Percentiles rank a stretch among this genome's conserved stretches.
Evolutionary conservation across 306 rosid species (phyloP).

Genomic region (Citrullus mucosospermus): DNA sequence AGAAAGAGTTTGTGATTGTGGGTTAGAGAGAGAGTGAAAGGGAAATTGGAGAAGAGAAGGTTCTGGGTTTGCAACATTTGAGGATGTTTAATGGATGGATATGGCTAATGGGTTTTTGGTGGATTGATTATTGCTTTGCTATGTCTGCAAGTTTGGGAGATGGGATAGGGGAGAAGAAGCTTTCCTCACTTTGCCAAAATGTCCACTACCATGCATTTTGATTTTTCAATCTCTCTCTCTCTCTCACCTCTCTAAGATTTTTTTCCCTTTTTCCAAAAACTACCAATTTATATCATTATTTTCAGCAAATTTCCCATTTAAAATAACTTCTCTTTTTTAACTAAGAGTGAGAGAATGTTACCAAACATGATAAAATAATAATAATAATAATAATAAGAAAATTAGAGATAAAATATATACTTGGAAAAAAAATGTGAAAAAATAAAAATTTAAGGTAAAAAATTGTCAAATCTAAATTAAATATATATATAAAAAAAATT

Average conservation of each 20-base stretch:
- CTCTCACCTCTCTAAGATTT: background rate
- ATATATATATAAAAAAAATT: no score
- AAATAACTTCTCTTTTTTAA: no score
- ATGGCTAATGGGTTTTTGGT: background rate
- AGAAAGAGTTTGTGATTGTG: conserved; percentile 11
- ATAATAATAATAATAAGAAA: no score
- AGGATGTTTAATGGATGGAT: background rate
- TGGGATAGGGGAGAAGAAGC: background rate
- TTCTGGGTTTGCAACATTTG: conserved; percentile 47
- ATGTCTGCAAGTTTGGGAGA: background rate
- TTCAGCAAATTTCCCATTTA: no score
- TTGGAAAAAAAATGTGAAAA: no score
- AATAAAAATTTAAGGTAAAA: no score
- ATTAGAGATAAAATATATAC: no score
- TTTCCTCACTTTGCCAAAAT: background rate
- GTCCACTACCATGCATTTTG: background rate
- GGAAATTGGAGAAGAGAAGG: conserved; percentile 26
- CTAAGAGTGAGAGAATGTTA: no score
- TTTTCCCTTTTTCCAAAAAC: no score
- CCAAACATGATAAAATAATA: no score
- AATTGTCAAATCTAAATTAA: no score
- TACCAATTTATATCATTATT: no score
- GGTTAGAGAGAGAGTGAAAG: conserved; percentile 7
- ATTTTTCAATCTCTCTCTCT: background rate
- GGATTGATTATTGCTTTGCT: background rate